Conservation (phyloP, 139 green algal species). For the Chlorella vulgaris region DNA sequence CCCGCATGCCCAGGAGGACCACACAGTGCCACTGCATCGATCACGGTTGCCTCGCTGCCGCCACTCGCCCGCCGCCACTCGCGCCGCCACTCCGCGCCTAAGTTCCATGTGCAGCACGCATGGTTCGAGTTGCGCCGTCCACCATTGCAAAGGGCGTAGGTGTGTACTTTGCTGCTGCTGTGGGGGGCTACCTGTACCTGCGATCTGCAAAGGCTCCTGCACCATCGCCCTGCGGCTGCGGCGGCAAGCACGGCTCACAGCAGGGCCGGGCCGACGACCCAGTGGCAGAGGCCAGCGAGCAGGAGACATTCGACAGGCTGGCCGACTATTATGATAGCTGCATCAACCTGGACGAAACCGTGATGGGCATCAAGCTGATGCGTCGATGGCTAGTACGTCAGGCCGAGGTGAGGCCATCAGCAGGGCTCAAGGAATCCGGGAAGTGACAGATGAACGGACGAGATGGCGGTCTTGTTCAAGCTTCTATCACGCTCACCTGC, state of each 20-base stretch:
- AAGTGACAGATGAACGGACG: background rate
- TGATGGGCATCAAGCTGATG: conserved; percentile 67
- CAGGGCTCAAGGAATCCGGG: too few relatives aligned
- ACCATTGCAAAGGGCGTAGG: conserved; percentile 1
- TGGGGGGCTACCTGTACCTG: conserved; percentile 26
- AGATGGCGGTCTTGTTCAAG: too few relatives aligned
- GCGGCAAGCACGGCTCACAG: background rate
- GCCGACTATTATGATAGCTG: conserved; percentile 58
- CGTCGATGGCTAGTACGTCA: conserved; percentile 54
- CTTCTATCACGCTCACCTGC: too few relatives aligned
- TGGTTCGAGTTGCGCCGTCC: background rate
- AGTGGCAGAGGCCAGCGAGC: background rate
- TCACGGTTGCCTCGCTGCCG: too few relatives aligned
- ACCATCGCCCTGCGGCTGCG: conserved; percentile 17
- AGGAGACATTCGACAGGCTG: conserved; percentile 52
- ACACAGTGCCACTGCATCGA: too few relatives aligned
- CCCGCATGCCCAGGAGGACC: too few relatives aligned
- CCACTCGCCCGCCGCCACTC: background rate
- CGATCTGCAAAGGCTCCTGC: conserved; percentile 14
- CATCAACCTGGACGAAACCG: conserved; percentile 59
- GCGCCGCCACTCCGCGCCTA: background rate
- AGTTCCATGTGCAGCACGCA: too few relatives aligned
- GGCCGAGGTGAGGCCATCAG: conserved; percentile 37
- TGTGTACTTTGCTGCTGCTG: conserved; percentile 25
- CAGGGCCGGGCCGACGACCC: background rate